Evolutionary conservation across 2,329 filamentous ascomycete species (phyloP).

Genomic region (Didymella segeticola): DNA sequence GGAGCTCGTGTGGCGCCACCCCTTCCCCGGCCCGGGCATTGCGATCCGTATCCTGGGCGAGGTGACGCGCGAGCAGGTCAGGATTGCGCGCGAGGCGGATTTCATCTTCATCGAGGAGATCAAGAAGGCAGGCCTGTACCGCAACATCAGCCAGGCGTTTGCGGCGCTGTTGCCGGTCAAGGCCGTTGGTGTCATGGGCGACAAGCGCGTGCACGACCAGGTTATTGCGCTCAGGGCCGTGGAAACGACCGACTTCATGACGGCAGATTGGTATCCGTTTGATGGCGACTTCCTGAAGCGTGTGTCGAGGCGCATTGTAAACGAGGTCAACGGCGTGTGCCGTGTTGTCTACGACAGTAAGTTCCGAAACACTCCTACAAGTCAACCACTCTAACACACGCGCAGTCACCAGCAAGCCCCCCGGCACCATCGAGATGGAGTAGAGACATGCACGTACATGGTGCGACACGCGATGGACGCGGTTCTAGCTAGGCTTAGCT

Average conservation of each 20-base stretch:
- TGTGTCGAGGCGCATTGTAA: conserved; percentile 73
- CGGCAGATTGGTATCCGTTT: conserved; percentile 72
- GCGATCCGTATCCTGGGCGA: conserved; percentile 84
- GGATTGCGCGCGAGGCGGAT: conserved; percentile 79
- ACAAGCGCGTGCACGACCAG: conserved; percentile 71
- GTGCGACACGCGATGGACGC: neutral
- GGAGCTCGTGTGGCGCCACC: conserved; percentile 79
- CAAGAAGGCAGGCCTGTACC: conserved; percentile 72
- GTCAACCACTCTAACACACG: conserved; percentile 21
- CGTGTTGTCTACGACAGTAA: conserved; percentile 74
- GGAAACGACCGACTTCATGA: conserved; percentile 75
- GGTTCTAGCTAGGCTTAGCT: conserved; percentile 4
- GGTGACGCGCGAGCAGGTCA: conserved; percentile 78
- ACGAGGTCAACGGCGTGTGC: conserved; percentile 75
- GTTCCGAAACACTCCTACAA: conserved; percentile 26
- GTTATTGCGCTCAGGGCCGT: conserved; percentile 69
- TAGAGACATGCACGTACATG: conserved; percentile 49
- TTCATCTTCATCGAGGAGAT: conserved; percentile 81
- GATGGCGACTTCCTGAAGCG: conserved; percentile 68
- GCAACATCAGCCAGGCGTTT: conserved; percentile 73
- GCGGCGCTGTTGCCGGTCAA: conserved; percentile 71
- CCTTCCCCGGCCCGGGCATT: conserved; percentile 78
- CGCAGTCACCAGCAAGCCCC: conserved; percentile 68
- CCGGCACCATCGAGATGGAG: conserved; percentile 78
- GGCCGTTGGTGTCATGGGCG: conserved; percentile 73